A percentile compares a stretch with the other conserved stretches of the same genome.
These are phyloP conservation scores for Akanthomyces uredinophilus DNA, from an alignment of 2,329 filamentous ascomycete species.

Conservation along the genomic window DNA sequence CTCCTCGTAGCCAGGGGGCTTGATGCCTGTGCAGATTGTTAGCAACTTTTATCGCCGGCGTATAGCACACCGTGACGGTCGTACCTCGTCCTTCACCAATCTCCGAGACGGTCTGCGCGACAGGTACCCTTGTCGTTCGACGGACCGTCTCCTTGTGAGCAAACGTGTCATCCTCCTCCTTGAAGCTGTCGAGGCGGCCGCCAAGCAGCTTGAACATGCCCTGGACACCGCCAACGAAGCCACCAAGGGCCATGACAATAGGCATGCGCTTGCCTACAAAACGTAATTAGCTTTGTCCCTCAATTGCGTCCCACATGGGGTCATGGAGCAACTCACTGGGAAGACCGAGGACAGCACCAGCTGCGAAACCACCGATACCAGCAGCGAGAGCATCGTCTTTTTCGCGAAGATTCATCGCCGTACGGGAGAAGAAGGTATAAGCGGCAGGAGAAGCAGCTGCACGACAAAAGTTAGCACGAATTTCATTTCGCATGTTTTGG, in stretches of 20 bases:
- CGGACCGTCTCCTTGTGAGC: conserved; percentile 70
- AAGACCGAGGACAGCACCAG: conserved; percentile 67
- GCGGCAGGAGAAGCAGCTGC: conserved; percentile 56
- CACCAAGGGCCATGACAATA: conserved; percentile 63
- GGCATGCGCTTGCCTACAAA: conserved; percentile 52
- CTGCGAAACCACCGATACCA: conserved; percentile 69
- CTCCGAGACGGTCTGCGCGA: conserved; percentile 73
- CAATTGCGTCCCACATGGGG: background rate
- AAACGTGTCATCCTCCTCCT: conserved; percentile 62
- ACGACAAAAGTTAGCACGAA: conserved; percentile 31
- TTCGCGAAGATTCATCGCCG: conserved; percentile 78
- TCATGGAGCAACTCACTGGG: conserved; percentile 49
- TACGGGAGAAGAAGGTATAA: conserved; percentile 71
- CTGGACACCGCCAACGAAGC: conserved; percentile 50
- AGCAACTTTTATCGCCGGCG: background rate
- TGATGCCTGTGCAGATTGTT: conserved; percentile 56
- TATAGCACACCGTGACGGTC: background rate
- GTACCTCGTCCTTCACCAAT: conserved; percentile 84
- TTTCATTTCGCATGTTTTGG: background rate
- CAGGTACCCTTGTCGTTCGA: conserved; percentile 66
- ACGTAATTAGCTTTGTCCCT: background rate
- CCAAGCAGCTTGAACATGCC: conserved; percentile 65
- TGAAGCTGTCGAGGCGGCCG: conserved; percentile 48
- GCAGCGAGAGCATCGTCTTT: conserved; percentile 76
- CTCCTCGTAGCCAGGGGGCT: conserved; percentile 77